Base-by-base conservation (phyloP, 192 early-diverging fungal genomes). In the Chytriomyces sp. region DNA sequence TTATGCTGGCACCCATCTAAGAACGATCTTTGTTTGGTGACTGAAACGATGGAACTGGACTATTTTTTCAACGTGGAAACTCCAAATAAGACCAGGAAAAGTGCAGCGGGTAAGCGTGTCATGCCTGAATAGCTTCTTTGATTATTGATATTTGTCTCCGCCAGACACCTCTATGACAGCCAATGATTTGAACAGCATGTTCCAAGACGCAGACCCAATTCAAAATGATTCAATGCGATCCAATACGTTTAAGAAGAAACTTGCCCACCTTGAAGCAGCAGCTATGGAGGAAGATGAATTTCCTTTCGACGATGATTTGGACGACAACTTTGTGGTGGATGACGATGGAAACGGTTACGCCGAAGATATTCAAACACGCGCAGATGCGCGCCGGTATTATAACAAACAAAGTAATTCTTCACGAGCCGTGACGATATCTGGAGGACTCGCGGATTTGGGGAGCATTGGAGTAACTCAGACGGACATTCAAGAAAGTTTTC, bases 311-410 rank as follows among this genome's bases (percentile, higher is more conserved):
- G 63, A 79, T 65, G 82, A 79, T 13, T 69, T 72, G 16, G 81
- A 81, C 48, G 86, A 93, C 64, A 91, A 95, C 69, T 97, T 97
- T 89, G 90, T 97, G 0, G 93, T 91, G 0, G 94, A 96, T 77
- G 96, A 97, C 79, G 94, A 96, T 67, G 93, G 91, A 13, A 90
- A 81, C 13, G 92, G 90, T 5, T 94, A 95, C 76, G 80, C 86
- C 10, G 86, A 86, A 9, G 50, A 65, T 23, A 66, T 86, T 9
- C 80, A 83, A 44, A 76, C 48, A 18, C 72, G 63, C 3, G 78
- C 69, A 13, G 64, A 85, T 35, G 57, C 82, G 18, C 50, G 63
- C 35, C 16, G 50, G 2, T 85, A 85, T 66, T 81, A 82, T 59
- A 75, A 80, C 16, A 69, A 53, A 72, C 74, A 76, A 64, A 50